These are phyloP conservation scores for Fusarium longipes DNA, from an alignment of 2,329 filamentous ascomycete genomes.

Conservation along the genomic window DNA sequence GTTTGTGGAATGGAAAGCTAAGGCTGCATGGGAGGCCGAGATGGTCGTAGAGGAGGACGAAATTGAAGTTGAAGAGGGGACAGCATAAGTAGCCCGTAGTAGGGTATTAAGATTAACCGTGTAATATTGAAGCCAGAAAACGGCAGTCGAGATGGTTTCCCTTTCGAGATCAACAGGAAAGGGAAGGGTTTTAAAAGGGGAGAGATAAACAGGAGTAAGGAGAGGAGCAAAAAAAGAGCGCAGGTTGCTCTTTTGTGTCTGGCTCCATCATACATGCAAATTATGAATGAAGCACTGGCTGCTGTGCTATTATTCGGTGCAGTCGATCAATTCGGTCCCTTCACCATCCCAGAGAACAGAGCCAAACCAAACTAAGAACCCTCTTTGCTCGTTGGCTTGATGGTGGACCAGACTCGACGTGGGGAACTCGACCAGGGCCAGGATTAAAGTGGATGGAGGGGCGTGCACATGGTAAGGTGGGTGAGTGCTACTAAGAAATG, in stretches of 20 bases:
- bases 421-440: conserved; percentile 34
- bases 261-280: conserved; percentile 30
- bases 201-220: conserved; percentile 8
- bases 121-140: conserved; percentile 27
- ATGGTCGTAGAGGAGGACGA: conserved; percentile 31
- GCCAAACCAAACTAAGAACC: conserved; percentile 37
- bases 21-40: conserved; percentile 28
- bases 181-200: conserved; percentile 7
- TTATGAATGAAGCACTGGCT: conserved; percentile 45
- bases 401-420: conserved; percentile 34
- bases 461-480: conserved; percentile 25
- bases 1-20: conserved; percentile 11
- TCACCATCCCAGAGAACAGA: conserved; percentile 27
- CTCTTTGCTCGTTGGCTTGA: conserved; percentile 29
- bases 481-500: conserved; percentile 1
- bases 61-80: conserved; percentile 22
- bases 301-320: conserved; percentile 25
- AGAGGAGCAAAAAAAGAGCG: conserved; percentile 43
- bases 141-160: conserved; percentile 10
- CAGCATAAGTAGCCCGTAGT: conserved; percentile 30
- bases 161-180: conserved; percentile 6
- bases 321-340: conserved; percentile 38
- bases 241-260: conserved; percentile 44
- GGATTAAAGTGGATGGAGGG: conserved; percentile 32
- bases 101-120: conserved; percentile 8